Evolutionary conservation across 2,329 filamentous ascomycete genomes (phyloP), one percentile per base, ranked within the genome.

Genomic region (Arthrobotrys conoides): DNA sequence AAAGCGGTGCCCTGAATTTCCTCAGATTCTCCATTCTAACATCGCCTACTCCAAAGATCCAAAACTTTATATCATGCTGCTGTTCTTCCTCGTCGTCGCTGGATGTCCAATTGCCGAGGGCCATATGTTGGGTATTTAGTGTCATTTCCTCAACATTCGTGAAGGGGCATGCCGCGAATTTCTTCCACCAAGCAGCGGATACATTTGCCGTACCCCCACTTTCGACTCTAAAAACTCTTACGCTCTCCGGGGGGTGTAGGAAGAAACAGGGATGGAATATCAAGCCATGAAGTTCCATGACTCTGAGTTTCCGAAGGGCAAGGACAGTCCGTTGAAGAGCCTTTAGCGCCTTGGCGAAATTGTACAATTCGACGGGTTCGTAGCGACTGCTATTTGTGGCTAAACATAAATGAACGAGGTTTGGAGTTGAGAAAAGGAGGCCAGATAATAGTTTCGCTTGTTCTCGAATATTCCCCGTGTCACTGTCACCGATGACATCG

Each of bases 311-410:
- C 16, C 57, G 57, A n/a, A 61, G 57, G 16, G 33, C 57, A 10
- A 61, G 36, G 8, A 61, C 57, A 8, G 57, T 61, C 2, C 57
- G 57, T 20, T 61, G 57, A 27, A 61, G 57, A 12, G 33, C 36
- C 8, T 36, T 61, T 61, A 61, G 57, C 57, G 57, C 57, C 57
- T 61, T 61, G 57, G 57, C 57, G n/a, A 61, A 61, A 20, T 61
- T 61, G 36, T 61, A 61, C 22, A 61, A 36, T 44, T 61, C 57
- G 33, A 61, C 57, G 3, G 57, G 57, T n/a, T 61, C 57, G 22
- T 61, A 61, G 36, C 57, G 57, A 44, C 57, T 44, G 36, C 57
- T 61, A 44, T 61, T 61, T 24, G 57, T 61, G 57, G 36, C 57
- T 44, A 61, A 44, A 24, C n/a, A 61, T 10, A 61, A n/a, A 12